Conservation (phyloP, 768 basidiomycete species). For the Agrocybe pediades region DNA sequence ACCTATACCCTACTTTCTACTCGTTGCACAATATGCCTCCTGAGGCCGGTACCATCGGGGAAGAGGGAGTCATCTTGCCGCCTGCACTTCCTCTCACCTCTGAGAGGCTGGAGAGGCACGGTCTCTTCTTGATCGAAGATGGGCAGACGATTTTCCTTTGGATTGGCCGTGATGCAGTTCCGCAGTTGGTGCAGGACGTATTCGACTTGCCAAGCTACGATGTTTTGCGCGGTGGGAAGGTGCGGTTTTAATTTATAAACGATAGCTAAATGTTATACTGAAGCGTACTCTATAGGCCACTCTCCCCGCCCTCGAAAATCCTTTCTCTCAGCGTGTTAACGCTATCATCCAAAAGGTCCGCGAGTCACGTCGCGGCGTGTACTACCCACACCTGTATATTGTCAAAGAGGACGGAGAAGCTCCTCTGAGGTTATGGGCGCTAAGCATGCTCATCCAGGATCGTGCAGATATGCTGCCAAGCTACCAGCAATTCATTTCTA, state of each 20-base stretch:
- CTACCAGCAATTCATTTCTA: conserved; percentile 92
- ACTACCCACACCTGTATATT: conserved; percentile 91
- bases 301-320: conserved; percentile 87
- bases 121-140: conserved; percentile 95
- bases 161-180: conserved; percentile 98
- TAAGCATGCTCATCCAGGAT: conserved; percentile 93
- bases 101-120: conserved; percentile 94
- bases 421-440: conserved; percentile 91
- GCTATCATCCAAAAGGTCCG: conserved; percentile 93
- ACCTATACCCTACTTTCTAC: conserved; percentile 95
- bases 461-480: conserved; percentile 93
- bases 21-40: conserved; percentile 95
- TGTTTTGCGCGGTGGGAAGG: conserved; percentile 92
- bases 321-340: conserved; percentile 94
- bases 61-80: conserved; percentile 86
- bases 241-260: too few relatives aligned
- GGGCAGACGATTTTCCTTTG: conserved; percentile 98
- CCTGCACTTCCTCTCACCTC: conserved; percentile 88
- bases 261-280: too few relatives aligned
- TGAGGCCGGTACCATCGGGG: conserved; percentile 91
- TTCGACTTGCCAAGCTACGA: conserved; percentile 90
- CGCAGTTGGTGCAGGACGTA: conserved; percentile 90
- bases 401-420: conserved; percentile 99
- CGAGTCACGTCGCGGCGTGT: conserved; percentile 90
- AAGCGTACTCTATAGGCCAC: conserved; percentile 63